Conservation (phyloP, 192 early-diverging fungal genomes). For the Rhizoclosmatium sp. region DNA sequence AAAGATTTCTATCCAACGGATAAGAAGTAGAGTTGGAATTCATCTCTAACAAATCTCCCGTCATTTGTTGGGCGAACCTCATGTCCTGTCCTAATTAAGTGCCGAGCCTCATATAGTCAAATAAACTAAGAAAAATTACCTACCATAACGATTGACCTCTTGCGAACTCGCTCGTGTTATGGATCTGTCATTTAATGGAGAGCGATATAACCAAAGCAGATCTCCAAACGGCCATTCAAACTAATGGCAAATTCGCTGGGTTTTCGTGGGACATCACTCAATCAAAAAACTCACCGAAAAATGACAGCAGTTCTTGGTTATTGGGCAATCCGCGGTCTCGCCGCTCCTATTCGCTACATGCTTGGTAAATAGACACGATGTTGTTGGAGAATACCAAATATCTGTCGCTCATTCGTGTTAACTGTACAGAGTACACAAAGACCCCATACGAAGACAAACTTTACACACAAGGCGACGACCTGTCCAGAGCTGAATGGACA, state of each 20-base stretch:
- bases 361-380: background rate
- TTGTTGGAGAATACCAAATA: background rate
- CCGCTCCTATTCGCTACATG: slow-evolving; percentile 10
- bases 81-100: no score
- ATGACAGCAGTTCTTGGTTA: background rate
- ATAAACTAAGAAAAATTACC: no score
- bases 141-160: no score
- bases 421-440: background rate
- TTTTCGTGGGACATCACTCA: background rate
- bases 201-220: no score
- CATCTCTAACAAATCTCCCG: no score
- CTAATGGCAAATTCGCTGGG: no score
- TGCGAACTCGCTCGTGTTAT: no score
- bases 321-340: slow-evolving; percentile 9
- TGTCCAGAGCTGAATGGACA: slow-evolving; percentile 7
- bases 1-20: slow-evolving; percentile 8
- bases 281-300: background rate
- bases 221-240: no score
- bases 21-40: background rate
- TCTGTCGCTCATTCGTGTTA: background rate
- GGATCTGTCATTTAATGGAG: no score
- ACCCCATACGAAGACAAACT: slow-evolving; percentile 10
- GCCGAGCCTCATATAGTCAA: no score
- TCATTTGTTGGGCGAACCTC: no score
- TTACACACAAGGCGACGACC: slow-evolving; percentile 1